Conservation (phyloP, 2,329 filamentous ascomycete genomes). For the Trichophyton simii region DNA sequence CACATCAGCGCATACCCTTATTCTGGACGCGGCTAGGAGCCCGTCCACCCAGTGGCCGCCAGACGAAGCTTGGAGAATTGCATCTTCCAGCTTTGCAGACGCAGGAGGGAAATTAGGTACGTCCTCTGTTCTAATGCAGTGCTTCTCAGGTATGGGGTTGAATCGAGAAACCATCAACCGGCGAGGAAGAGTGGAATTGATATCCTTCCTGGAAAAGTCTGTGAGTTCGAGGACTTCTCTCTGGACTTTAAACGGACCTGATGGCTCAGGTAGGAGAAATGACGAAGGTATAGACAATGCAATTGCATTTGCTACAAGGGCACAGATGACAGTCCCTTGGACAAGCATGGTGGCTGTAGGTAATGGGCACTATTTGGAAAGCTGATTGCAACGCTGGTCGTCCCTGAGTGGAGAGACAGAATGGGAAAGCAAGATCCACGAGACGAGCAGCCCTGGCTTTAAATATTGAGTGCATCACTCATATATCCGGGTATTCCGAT, state of each 20-base stretch:
- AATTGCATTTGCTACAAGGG: not conserved
- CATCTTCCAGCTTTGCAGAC: slow-evolving; percentile 6
- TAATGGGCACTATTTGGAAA: not conserved
- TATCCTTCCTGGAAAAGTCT: slow-evolving; percentile 7
- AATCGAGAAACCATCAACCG: slow-evolving; percentile 12
- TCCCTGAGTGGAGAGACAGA: not conserved
- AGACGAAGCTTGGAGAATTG: not conserved
- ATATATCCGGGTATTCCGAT: not conserved
- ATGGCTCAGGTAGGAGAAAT: slow-evolving; percentile 6
- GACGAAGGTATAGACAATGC: not conserved
- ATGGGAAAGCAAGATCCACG: not conserved
- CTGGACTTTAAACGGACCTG: slow-evolving; percentile 6
- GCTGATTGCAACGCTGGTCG: not conserved
- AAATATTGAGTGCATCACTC: not conserved
- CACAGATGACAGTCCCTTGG: not conserved
- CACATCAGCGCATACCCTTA: slow-evolving; percentile 4
- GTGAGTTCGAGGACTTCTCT: slow-evolving; percentile 7
- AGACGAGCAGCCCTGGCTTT: not conserved
- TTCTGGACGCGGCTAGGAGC: not conserved
- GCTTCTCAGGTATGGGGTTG: slow-evolving; percentile 6
- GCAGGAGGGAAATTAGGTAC: slow-evolving; percentile 7
- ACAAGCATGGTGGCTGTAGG: not conserved
- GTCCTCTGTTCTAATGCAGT: slow-evolving; percentile 4
- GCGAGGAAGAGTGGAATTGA: slow-evolving; percentile 9
- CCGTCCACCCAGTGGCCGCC: not conserved